Evolutionary conservation across 768 basidiomycete species (phyloP), one percentile per base, ranked within the genome.

Genomic region (Suillus lakei): DNA sequence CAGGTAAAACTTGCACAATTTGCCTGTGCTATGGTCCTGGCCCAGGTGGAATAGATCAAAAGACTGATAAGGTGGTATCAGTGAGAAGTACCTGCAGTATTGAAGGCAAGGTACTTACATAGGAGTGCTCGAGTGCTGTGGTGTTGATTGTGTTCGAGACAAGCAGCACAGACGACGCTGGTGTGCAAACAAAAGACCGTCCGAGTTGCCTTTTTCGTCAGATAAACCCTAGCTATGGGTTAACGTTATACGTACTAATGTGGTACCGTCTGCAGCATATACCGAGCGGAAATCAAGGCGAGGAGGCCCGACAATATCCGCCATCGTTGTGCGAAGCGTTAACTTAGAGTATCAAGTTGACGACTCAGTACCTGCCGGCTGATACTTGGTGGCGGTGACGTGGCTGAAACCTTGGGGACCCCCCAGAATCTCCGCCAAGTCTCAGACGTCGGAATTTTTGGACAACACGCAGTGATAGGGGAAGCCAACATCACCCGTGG

Each of bases 151-250:
- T 26, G 48, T 48, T 48, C 10, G 48, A 50, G 48, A 50, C 48
- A 50, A 50, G 26, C 48, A 48, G 48, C 5, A 21, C 43, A 18
- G 18, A 44, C 15, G 23, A 26, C 6, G 15, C 23, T 16, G 23
- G 15, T n/a, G n/a, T n/a, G n/a, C n/a, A n/a, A n/a, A n/a, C n/a
- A n/a, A n/a, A n/a, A n/a, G n/a, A n/a, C n/a, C n/a, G n/a, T n/a
- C n/a, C n/a, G n/a, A 50, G 26, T 50, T 50, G 48, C 48, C 48
- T 50, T 50, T 50, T 50, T 50, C 23, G 23, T 50, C 48, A 15
- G 23, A 50, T 50, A 50, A 50, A 50, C 48, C 26, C 48, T 50
- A 50, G 48, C 48, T 50, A 50, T 50, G 48, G 48, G 48, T 50
- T 48, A 48, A 48, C n/a, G 0, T 48, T 50, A 50, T 50, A 50